Evolutionary conservation across 306 rosid species (phyloP).

Genomic region (Prunus armeniaca): DNA sequence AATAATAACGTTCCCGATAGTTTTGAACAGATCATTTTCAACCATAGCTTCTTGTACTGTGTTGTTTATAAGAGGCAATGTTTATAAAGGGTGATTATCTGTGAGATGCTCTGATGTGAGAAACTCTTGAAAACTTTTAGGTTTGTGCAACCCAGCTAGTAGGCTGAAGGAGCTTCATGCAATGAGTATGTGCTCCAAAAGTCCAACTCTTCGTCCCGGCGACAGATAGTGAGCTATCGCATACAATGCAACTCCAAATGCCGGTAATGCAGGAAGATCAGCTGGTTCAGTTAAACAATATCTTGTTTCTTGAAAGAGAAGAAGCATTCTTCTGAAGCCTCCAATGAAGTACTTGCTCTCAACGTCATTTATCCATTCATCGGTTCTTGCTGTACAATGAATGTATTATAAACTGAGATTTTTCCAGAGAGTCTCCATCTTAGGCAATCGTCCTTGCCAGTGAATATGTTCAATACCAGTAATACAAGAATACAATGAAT

Average conservation of each 20-base stretch:
- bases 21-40: background rate
- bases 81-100: background rate
- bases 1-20: background rate
- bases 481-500: background rate
- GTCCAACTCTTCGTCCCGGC: constrained; percentile 34
- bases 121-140: constrained; percentile 18
- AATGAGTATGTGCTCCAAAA: constrained; percentile 35
- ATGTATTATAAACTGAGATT: background rate
- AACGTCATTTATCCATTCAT: background rate
- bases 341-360: background rate
- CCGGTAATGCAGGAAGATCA: background rate
- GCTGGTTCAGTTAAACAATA: background rate
- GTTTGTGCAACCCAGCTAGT: constrained; percentile 33
- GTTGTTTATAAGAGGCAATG: background rate
- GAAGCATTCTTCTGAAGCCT: background rate
- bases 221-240: constrained; percentile 5
- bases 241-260: background rate
- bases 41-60: background rate
- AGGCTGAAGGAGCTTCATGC: constrained; percentile 38
- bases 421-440: background rate
- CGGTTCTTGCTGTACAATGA: background rate
- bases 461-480: background rate
- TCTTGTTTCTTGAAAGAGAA: background rate
- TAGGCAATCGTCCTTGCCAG: background rate
- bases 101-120: background rate